A percentile compares a stretch with the other conserved stretches of the same genome.
Conservation (phyloP, 2,329 filamentous ascomycete species). For the Pseudocercospora ulei region DNA sequence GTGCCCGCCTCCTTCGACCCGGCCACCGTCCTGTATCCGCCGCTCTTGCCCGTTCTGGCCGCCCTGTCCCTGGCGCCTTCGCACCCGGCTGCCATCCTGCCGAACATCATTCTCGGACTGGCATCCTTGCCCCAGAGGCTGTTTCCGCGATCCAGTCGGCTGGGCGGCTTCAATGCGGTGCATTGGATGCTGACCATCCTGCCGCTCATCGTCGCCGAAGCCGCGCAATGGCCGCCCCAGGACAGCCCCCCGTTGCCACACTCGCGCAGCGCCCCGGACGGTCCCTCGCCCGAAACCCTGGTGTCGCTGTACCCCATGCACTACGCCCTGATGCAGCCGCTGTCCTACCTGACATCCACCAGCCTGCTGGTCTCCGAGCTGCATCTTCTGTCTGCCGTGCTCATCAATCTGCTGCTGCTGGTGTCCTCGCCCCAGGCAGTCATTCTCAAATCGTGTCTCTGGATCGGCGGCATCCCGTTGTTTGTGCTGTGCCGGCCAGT, state of each 20-base stretch:
- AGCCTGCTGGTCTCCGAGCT: constrained; percentile 80
- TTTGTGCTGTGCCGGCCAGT: constrained; percentile 64
- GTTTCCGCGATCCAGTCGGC: constrained; percentile 54
- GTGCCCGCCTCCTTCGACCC: constrained; percentile 78
- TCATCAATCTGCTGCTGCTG: constrained; percentile 73
- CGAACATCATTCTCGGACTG: constrained; percentile 73
- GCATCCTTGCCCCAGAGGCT: constrained; percentile 64
- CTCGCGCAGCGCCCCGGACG: constrained; percentile 17
- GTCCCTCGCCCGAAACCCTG: constrained; percentile 47
- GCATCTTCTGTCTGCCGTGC: constrained; percentile 69
- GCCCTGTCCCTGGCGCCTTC: constrained; percentile 61
- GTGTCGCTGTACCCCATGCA: constrained; percentile 72
- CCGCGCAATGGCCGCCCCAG: constrained; percentile 35
- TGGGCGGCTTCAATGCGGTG: constrained; percentile 52
- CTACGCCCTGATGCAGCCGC: constrained; percentile 59
- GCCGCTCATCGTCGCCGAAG: constrained; percentile 52
- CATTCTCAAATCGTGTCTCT: constrained; percentile 40
- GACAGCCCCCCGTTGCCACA: constrained; percentile 23
- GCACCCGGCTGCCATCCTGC: constrained; percentile 54
- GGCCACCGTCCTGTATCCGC: constrained; percentile 80
- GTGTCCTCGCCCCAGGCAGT: constrained; percentile 51
- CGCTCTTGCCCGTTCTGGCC: constrained; percentile 63
- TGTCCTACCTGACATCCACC: constrained; percentile 76
- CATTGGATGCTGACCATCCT: constrained; percentile 71
- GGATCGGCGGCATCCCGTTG: constrained; percentile 60